These are phyloP conservation scores for Fusarium coffeatum DNA, from an alignment of 2,329 filamentous ascomycete genomes.

Conservation along the genomic window DNA sequence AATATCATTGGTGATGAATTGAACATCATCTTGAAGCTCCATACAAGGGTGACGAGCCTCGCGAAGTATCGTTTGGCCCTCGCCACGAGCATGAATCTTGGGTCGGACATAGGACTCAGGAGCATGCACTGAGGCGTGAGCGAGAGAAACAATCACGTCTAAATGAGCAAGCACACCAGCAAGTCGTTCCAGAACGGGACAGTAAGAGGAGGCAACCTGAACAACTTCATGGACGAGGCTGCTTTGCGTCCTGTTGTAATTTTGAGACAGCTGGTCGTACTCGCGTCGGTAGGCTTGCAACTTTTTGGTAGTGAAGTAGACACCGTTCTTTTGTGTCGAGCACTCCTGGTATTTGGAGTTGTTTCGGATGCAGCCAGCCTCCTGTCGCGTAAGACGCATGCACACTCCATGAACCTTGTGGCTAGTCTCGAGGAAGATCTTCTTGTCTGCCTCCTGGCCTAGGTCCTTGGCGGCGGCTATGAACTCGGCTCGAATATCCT, in stretches of 20 bases:
- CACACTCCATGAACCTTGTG: constrained; percentile 97
- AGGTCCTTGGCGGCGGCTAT: constrained; percentile 81
- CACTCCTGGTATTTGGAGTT: constrained; percentile 92
- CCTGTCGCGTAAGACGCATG: constrained; percentile 89
- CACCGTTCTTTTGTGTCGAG: constrained; percentile 98
- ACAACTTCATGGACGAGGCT: constrained; percentile 94
- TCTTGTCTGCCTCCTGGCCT: constrained; percentile 94
- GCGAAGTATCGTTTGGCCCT: constrained; percentile 87
- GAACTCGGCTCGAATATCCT: constrained; percentile 88
- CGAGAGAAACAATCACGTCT: constrained; percentile 94
- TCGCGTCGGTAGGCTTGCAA: constrained; percentile 86
- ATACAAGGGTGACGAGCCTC: constrained; percentile 97
- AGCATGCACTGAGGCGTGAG: constrained; percentile 92
- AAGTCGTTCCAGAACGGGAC: constrained; percentile 88
- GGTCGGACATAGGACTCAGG: constrained; percentile 92
- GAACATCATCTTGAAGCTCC: constrained; percentile 98
- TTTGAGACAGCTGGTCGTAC: constrained; percentile 92
- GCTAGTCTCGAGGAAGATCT: constrained; percentile 91
- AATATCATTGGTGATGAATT: constrained; percentile 98
- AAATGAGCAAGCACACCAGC: constrained; percentile 91
- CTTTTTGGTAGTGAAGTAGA: constrained; percentile 92
- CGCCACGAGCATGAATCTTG: constrained; percentile 87
- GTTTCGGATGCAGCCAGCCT: constrained; percentile 93
- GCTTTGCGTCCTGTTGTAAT: constrained; percentile 93
- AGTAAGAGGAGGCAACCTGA: constrained; percentile 91